Evolutionary conservation across 2,329 filamentous ascomycete genomes (phyloP).

Genomic region (Ceratocystis destructans): DNA sequence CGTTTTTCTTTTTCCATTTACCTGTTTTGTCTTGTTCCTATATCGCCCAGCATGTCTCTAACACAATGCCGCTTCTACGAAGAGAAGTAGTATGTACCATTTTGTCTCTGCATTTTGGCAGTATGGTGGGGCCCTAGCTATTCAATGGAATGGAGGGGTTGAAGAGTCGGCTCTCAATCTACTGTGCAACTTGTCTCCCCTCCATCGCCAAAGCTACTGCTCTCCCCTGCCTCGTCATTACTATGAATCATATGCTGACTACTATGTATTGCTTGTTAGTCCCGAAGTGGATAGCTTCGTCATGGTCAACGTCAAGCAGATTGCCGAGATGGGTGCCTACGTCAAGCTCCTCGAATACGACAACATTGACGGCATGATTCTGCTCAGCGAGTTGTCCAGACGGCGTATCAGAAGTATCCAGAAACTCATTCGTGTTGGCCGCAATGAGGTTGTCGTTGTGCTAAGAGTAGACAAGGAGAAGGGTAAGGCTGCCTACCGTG

Average conservation of each 20-base stretch:
- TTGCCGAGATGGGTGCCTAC: slow-evolving; percentile 99
- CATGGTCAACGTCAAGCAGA: slow-evolving; percentile 99
- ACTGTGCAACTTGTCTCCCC: neutral
- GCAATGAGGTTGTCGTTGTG: slow-evolving; percentile 97
- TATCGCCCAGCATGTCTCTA: slow-evolving; percentile 62
- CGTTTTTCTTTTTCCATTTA: slow-evolving; percentile 1
- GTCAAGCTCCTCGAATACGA: slow-evolving; percentile 99
- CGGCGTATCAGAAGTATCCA: slow-evolving; percentile 98
- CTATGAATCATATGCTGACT: slow-evolving; percentile 11
- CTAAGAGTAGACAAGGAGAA: slow-evolving; percentile 99
- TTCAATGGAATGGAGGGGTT: neutral
- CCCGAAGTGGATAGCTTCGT: slow-evolving; percentile 99
- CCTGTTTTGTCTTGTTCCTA: slow-evolving; percentile 26
- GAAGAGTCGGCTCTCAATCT: neutral
- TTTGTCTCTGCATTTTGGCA: slow-evolving; percentile 18
- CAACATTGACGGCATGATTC: slow-evolving; percentile 99
- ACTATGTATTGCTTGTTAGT: slow-evolving; percentile 19
- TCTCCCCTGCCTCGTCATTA: too few species aligned
- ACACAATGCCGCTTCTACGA: slow-evolving; percentile 96
- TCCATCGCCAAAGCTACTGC: neutral
- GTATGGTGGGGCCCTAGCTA: slow-evolving; percentile 24
- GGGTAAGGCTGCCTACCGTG: slow-evolving; percentile 34
- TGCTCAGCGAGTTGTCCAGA: slow-evolving; percentile 92
- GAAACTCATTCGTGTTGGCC: slow-evolving; percentile 94
- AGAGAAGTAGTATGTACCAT: slow-evolving; percentile 55